These are phyloP conservation scores for Gentiana dahurica DNA, from an alignment of 257 asterid genomes.

Conservation along the genomic window DNA sequence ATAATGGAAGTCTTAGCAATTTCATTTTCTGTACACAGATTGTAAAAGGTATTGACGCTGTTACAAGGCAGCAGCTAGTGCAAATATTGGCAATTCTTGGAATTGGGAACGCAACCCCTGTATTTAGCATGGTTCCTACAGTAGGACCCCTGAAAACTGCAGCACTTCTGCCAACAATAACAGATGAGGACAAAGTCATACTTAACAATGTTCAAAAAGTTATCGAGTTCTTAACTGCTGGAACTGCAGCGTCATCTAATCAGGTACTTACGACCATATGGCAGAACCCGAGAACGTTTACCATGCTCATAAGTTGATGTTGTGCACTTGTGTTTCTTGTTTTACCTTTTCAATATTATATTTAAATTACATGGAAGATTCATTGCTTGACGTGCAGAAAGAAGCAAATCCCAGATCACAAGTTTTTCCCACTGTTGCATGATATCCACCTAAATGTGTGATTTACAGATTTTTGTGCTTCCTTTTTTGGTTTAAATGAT, in stretches of 20 bases:
- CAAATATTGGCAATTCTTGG: conserved; percentile 67
- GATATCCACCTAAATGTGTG: no score
- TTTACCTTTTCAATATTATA: no score
- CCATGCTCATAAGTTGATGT: no score
- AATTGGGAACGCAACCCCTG: conserved; percentile 52
- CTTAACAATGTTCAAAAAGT: conserved; percentile 83
- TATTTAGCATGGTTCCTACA: conserved; percentile 83
- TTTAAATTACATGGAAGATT: no score
- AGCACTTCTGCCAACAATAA: conserved; percentile 77
- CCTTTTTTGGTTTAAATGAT: no score
- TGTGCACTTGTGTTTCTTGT: no score
- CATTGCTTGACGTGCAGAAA: background rate
- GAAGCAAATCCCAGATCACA: no score
- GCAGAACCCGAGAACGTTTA: background rate
- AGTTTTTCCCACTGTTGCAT: no score
- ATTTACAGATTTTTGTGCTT: no score
- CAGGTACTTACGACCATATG: conserved; percentile 38
- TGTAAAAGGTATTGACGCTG: conserved; percentile 97
- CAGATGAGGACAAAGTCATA: conserved; percentile 80
- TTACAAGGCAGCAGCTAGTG: conserved; percentile 86
- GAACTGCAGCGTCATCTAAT: conserved; percentile 43
- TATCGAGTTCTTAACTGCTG: conserved; percentile 64
- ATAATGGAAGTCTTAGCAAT: conserved; percentile 8
- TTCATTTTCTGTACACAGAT: conserved; percentile 37
- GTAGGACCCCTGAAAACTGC: conserved; percentile 76